Conservation (phyloP, 345 rosid genomes). For the Rubroshorea leprosula region DNA sequence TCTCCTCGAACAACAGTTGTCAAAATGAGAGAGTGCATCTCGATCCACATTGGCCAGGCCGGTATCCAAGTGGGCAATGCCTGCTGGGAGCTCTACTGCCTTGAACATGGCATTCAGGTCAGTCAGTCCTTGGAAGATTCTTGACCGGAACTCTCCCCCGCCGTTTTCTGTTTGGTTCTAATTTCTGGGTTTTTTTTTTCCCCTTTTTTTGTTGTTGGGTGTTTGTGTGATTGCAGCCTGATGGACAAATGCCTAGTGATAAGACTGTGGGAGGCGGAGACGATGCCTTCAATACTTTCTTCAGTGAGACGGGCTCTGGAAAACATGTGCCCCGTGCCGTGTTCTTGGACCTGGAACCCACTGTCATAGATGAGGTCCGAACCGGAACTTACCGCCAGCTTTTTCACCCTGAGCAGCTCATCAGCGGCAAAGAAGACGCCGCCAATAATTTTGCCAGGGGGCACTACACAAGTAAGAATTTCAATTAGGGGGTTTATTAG, state of each 20-base stretch:
- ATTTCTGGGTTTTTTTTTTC: background rate
- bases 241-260: slow-evolving; percentile 75
- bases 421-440: slow-evolving; percentile 72
- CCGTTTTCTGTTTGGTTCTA: background rate
- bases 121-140: background rate
- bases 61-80: slow-evolving; percentile 78
- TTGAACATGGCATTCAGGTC: slow-evolving; percentile 76
- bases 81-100: slow-evolving; percentile 62
- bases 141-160: background rate
- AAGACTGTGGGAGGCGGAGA: slow-evolving; percentile 67
- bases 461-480: slow-evolving; percentile 52
- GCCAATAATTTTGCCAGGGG: slow-evolving; percentile 81
- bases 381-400: slow-evolving; percentile 43
- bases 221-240: slow-evolving; percentile 37
- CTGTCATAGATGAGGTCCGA: slow-evolving; percentile 56
- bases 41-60: slow-evolving; percentile 73
- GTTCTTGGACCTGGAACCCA: slow-evolving; percentile 68
- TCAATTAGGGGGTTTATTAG: background rate
- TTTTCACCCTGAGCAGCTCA: slow-evolving; percentile 44
- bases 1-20: too few species aligned
- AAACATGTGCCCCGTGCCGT: slow-evolving; percentile 77
- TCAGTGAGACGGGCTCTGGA: slow-evolving; percentile 71
- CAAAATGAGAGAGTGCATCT: slow-evolving; percentile 64
- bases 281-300: slow-evolving; percentile 77
- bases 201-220: too few species aligned